Base-by-base conservation (phyloP, 1,284 basidiomycete genomes). In the Vanrija humicola region DNA sequence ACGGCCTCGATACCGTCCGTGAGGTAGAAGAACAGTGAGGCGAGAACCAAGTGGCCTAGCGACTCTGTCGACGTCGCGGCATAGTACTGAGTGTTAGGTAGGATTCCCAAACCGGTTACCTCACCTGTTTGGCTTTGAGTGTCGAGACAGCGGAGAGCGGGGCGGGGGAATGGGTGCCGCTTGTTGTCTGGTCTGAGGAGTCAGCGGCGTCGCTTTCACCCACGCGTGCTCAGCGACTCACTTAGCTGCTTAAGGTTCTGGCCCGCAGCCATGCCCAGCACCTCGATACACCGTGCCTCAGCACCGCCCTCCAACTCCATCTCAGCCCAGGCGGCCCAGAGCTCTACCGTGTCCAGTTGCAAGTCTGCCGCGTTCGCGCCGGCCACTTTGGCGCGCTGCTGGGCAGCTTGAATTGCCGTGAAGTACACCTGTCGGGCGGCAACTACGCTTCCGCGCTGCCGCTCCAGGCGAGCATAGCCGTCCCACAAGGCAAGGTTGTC, bases 321-420 rank as follows among this genome's bases (percentile, higher is more conserved):
- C 69, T 92, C 87, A 0, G 87, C 88, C 90, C 90, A 96, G 48
- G 87, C 84, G 78, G 86, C 89, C 87, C 89, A 93, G 42, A 96
- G 68, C 58, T 77, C 76, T n/a, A 58, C 48, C 49, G 63, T 61
- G 39, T 72, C 67, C 9, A 47, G 50, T 19, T 50, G 38, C 18
- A 52, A 40, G 18, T 72, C 51, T 18, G 38, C 25, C 7, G 39
- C 21, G 1, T 34, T 49, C 1, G 48, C 53, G 50, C 51, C 19
- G 54, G 29, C 55, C 58, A 42, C 60, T 60, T 50, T 57, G 50
- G 46, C 54, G 9, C 62, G 39, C 55, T 61, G 47, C 25, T 51
- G 38, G 43, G 62, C 75, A 19, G 75, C 68, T 15, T 72, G 71
- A 2, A 81, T 60, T 5, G 77, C 77, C 0, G 86, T 87, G 62